These are phyloP conservation scores for Triticum aestivum DNA, from an alignment of 176 grass and related monocot species.

Conservation along the genomic window DNA sequence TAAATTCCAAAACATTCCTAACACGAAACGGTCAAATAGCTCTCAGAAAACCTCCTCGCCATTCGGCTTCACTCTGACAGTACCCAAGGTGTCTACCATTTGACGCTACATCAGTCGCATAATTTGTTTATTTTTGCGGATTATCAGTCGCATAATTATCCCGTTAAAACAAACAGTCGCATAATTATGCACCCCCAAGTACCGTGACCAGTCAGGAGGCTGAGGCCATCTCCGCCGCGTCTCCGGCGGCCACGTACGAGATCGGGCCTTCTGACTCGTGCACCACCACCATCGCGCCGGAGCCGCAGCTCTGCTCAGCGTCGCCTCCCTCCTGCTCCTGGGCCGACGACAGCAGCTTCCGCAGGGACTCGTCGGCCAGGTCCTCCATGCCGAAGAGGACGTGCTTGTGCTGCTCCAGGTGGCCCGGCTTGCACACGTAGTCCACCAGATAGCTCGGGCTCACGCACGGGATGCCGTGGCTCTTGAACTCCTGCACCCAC, in stretches of 20 bases:
- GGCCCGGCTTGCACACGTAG: constrained; percentile 76
- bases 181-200: too few relatives aligned
- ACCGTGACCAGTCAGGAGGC: too few relatives aligned
- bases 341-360: constrained; percentile 32
- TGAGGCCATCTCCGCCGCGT: background rate
- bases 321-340: background rate
- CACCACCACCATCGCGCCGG: background rate
- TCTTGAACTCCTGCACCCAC: constrained; percentile 75
- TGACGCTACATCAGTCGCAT: too few relatives aligned
- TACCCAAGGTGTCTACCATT: too few relatives aligned
- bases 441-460: constrained; percentile 86
- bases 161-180: too few relatives aligned
- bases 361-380: constrained; percentile 62
- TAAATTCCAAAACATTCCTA: too few relatives aligned
- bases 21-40: too few relatives aligned
- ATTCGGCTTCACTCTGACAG: too few relatives aligned
- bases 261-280: background rate
- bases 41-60: too few relatives aligned
- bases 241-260: background rate
- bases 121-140: too few relatives aligned
- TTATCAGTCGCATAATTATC: too few relatives aligned
- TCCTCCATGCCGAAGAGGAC: constrained; percentile 68
- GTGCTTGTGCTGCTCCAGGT: constrained; percentile 49
- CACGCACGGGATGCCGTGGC: constrained; percentile 69
- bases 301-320: background rate